phyloP scores from a whole-genome alignment of 495 filamentous ascomycete genomes.

The Margaritispora aquatica region DNA sequence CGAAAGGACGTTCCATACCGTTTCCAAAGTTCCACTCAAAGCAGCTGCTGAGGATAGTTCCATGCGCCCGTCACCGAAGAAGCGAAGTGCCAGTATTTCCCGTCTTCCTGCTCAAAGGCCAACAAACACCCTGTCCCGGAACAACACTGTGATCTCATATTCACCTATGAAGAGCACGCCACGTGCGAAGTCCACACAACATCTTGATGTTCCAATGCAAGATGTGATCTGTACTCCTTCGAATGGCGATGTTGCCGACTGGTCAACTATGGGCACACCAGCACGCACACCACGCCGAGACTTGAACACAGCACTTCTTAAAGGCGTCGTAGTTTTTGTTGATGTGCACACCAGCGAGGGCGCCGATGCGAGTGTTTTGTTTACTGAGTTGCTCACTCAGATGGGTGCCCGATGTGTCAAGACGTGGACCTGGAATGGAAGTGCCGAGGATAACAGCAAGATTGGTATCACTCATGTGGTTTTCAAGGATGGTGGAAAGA shows the following conservation, averaged over 20 bases:
- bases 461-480: slow-evolving; percentile 92
- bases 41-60: slow-evolving; percentile 50
- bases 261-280: slow-evolving; percentile 48
- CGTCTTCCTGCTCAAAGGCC: slow-evolving; percentile 34
- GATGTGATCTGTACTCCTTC: slow-evolving; percentile 14
- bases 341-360: slow-evolving; percentile 92
- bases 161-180: slow-evolving; percentile 33
- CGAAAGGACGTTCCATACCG: slow-evolving; percentile 53
- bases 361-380: slow-evolving; percentile 77
- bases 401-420: slow-evolving; percentile 85
- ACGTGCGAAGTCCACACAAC: neutral
- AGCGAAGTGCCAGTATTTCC: slow-evolving; percentile 40
- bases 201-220: slow-evolving; percentile 20
- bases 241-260: slow-evolving; percentile 22
- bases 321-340: slow-evolving; percentile 78
- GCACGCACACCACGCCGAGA: slow-evolving; percentile 47
- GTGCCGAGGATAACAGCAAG: slow-evolving; percentile 32
- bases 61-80: slow-evolving; percentile 19
- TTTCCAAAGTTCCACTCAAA: slow-evolving; percentile 72
- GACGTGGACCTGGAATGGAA: slow-evolving; percentile 79
- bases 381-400: slow-evolving; percentile 70
- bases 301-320: slow-evolving; percentile 45
- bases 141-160: slow-evolving; percentile 37
- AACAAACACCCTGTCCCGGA: slow-evolving; percentile 26
- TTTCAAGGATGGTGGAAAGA: slow-evolving; percentile 85